Evolutionary conservation across 2,329 filamentous ascomycete genomes (phyloP), one percentile per base, ranked within the genome.

Genomic region (Macrophomina tecta): DNA sequence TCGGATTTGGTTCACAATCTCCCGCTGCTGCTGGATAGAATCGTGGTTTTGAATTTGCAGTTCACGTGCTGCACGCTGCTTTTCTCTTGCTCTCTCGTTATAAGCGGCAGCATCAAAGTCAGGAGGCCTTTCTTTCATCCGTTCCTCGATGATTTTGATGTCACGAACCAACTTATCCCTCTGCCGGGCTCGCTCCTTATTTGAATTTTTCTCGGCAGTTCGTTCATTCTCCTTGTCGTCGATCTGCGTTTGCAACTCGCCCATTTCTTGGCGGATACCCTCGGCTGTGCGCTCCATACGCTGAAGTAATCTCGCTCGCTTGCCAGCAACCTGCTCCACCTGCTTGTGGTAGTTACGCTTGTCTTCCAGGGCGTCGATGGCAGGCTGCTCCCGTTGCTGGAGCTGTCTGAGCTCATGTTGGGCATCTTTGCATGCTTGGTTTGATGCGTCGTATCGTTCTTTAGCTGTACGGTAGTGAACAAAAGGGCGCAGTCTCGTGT

Each of bases 71-170:
- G 75, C 71, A 16, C 69, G 69, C 4, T 79, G 79, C 67, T 89
- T 83, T 56, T 91, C 86, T 77, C 89, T 83, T 77, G 93, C 90
- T 69, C 87, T 87, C 63, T 88, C 85, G 70, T 94, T 95, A 80
- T 89, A 94, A 4, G 87, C 87, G 5, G 84, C 82, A 9, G 87
- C 78, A 73, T 95, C 89, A 73, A 95, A 93, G 5, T 89, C 85
- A 0, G 85, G 82, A 0, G 90, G 89, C 12, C 84, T 83, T 51
- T 89, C 86, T 67, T 88, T 85, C 70, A 88, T 78, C 68, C 87
- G 84, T 6, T 82, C 80, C 2, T 84, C 86, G 55, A 97, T 88
- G 32, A 80, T 84, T 51, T 84, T 38, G 8, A 60, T 70, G 49
- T 80, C 74, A 23, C 78, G 65, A 5, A 30, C 73, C 74, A 49